A percentile compares a stretch with the other conserved stretches of the same genome.
Conservation (phyloP, 768 basidiomycete species). For the Suillus lakei region DNA sequence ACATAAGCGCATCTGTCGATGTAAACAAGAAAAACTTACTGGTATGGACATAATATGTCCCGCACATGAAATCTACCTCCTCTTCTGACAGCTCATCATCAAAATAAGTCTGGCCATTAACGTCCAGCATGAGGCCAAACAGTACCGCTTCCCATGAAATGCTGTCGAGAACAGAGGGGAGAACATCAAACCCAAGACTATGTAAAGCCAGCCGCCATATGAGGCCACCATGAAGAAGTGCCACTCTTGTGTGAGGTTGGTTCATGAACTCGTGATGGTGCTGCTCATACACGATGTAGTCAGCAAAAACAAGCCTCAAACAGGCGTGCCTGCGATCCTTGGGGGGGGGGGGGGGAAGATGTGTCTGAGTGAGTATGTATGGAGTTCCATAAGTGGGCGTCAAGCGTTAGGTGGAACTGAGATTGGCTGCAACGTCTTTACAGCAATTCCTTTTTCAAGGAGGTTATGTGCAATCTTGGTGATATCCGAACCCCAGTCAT, state of each 20-base stretch:
- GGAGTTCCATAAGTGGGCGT: neutral
- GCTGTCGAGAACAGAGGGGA: neutral
- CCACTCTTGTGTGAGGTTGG: neutral
- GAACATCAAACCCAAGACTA: neutral
- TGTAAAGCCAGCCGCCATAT: conserved; percentile 6
- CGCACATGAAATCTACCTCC: neutral
- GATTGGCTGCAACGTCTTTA: neutral
- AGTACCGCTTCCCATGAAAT: neutral
- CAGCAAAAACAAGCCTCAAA: neutral
- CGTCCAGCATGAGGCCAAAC: neutral
- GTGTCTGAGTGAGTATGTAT: neutral
- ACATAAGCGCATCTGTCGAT: neutral
- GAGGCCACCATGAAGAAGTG: conserved; percentile 5
- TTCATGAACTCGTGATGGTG: conserved; percentile 2
- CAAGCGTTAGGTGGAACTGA: neutral
- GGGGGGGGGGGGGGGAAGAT: neutral
- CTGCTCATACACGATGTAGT: conserved; percentile 4
- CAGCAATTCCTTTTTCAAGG: neutral
- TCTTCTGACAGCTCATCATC: conserved; percentile 1
- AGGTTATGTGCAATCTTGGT: neutral
- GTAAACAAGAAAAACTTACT: neutral
- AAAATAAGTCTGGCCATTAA: neutral
- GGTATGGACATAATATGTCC: neutral
- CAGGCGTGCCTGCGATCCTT: neutral
- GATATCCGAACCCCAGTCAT: neutral